Conservation (phyloP, 805 yeast species). For the Yarrowia yakushimensis region DNA sequence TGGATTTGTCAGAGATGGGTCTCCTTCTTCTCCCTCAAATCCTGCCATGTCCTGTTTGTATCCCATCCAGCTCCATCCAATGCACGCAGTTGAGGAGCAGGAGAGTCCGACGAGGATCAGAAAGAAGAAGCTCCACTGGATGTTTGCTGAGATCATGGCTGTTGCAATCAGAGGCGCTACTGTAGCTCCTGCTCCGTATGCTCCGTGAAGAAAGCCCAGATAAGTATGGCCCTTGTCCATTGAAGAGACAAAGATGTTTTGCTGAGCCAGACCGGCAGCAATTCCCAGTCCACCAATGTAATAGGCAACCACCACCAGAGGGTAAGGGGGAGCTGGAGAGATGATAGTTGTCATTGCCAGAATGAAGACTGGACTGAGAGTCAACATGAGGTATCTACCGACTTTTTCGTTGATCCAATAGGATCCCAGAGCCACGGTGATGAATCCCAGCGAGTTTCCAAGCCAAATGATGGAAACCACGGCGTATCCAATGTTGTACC, state of each 20-base stretch:
- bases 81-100: constrained; percentile 39
- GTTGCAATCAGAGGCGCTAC: constrained; percentile 65
- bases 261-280: constrained; percentile 7
- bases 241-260: not conserved
- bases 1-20: not conserved
- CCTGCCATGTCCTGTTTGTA: constrained; percentile 30
- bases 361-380: not conserved
- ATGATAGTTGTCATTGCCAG: constrained; percentile 8
- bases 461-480: constrained; percentile 14
- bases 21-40: constrained; percentile 1
- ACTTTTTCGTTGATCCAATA: constrained; percentile 13
- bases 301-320: not conserved
- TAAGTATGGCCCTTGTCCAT: constrained; percentile 29
- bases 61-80: constrained; percentile 45
- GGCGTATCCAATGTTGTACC: constrained; percentile 14
- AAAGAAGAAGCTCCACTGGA: constrained; percentile 54
- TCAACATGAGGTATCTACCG: constrained; percentile 3
- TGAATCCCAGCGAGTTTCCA: constrained; percentile 16
- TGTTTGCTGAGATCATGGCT: constrained; percentile 47
- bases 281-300: constrained; percentile 13
- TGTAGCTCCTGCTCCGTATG: constrained; percentile 71
- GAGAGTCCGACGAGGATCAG: constrained; percentile 45
- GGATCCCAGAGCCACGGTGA: constrained; percentile 1
- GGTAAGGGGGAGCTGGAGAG: constrained; percentile 5
- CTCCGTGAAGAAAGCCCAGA: constrained; percentile 63